A percentile compares a stretch with the other conserved stretches of the same genome.
phyloP scores from a whole-genome alignment of 208 protist species.

The Balamuthia mandrillaris region DNA sequence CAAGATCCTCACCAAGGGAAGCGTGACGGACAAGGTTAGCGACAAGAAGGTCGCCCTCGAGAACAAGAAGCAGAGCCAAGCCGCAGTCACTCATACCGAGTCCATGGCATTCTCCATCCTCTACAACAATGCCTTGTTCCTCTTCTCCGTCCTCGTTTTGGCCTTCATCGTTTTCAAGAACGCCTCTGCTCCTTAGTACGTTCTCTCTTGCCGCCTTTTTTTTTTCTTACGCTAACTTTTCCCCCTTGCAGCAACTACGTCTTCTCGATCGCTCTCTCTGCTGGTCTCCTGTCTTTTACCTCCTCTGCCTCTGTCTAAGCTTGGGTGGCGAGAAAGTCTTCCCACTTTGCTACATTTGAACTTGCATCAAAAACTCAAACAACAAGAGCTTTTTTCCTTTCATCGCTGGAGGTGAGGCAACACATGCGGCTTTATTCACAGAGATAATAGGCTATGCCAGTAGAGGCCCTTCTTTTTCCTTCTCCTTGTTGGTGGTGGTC shows the following conservation, averaged over 20 bases:
- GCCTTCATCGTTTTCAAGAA: conserved; percentile 24
- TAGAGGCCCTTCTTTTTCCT: too few relatives aligned
- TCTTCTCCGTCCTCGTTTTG: background rate
- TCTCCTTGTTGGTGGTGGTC: too few relatives aligned
- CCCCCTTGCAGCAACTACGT: conserved; percentile 4
- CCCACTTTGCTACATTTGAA: too few relatives aligned
- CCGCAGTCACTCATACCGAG: background rate
- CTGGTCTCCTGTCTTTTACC: background rate
- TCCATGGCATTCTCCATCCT: conserved; percentile 21
- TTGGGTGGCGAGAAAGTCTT: too few relatives aligned
- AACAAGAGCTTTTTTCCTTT: too few relatives aligned
- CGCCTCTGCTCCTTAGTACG: background rate
- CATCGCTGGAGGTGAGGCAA: too few relatives aligned
- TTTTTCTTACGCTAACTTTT: background rate
- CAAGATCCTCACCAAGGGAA: background rate
- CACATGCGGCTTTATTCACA: too few relatives aligned
- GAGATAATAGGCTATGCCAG: too few relatives aligned
- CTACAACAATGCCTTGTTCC: conserved; percentile 29
- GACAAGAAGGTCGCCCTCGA: background rate
- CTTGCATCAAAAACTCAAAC: too few relatives aligned
- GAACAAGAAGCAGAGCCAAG: conserved; percentile 22
- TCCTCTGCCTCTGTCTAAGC: background rate
- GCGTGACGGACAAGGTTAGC: background rate
- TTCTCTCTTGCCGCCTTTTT: background rate
- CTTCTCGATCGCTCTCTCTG: background rate